Percentiles rank a stretch among this genome's conserved stretches.
Evolutionary conservation across 305 asterid species (phyloP).

Genomic region (Striga hermonthica): DNA sequence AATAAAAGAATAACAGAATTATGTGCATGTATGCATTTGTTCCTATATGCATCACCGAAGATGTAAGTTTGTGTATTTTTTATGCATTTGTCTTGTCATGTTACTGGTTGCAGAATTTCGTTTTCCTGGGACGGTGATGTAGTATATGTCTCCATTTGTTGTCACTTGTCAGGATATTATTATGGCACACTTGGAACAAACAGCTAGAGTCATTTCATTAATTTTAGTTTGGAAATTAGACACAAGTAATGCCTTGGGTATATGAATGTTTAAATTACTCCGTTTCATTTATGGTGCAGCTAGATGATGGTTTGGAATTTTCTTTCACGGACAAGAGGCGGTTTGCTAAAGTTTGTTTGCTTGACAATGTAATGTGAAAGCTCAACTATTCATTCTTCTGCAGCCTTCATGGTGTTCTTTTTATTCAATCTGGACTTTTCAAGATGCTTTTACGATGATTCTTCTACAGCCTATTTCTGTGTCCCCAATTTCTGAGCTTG

Average conservation of each 20-base stretch:
- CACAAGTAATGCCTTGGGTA: conserved; percentile 1
- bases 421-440: conserved; percentile 24
- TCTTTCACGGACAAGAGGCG: conserved; percentile 97
- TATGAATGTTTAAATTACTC: background rate
- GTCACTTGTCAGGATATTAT: conserved; percentile 16
- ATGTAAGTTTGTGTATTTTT: conserved; percentile 1
- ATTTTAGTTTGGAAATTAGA: conserved; percentile 15
- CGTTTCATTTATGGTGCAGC: conserved; percentile 48
- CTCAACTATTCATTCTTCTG: conserved; percentile 22
- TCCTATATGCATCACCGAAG: conserved; percentile 1
- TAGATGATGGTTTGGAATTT: conserved; percentile 81
- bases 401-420: conserved; percentile 10
- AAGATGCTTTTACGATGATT: conserved; percentile 28
- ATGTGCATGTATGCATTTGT: background rate
- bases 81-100: background rate
- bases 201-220: background rate
- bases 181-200: conserved; percentile 18
- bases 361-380: conserved; percentile 58
- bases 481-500: conserved; percentile 94
- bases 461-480: conserved; percentile 66
- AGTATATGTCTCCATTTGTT: conserved; percentile 15
- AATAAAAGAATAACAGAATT: no score
- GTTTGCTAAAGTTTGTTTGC: conserved; percentile 87
- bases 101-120: background rate
- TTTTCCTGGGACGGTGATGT: conserved; percentile 24